Conservation (phyloP, 441 rosid genomes). For the Brassica hybrid region DNA sequence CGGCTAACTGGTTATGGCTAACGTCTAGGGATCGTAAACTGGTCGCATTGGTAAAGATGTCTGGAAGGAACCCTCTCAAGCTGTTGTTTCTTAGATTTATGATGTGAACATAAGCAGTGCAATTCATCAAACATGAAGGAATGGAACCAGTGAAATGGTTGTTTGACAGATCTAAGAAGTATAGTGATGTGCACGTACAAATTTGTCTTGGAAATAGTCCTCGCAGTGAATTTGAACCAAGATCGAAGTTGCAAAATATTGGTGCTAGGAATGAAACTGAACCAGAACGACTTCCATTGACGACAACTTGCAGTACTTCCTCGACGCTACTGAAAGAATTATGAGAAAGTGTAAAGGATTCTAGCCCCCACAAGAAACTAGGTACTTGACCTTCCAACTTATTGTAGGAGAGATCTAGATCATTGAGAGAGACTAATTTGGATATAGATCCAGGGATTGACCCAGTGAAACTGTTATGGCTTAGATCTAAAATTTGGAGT, state of each 20-base stretch:
- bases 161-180: neutral
- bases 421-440: neutral
- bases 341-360: neutral
- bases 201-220: neutral
- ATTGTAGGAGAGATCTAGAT: neutral
- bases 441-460: neutral
- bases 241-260: neutral
- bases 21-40: neutral
- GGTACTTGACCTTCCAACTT: constrained; percentile 15
- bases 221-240: constrained; percentile 10
- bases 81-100: too few species aligned
- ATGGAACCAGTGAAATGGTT: too few species aligned
- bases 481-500: neutral
- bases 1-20: constrained; percentile 6
- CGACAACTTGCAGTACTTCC: neutral
- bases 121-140: too few species aligned
- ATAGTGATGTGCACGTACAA: too few species aligned
- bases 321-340: neutral
- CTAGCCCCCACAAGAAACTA: neutral
- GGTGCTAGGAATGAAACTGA: too few species aligned
- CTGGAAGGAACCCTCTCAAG: neutral
- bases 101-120: too few species aligned
- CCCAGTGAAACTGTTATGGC: neutral
- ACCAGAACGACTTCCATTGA: neutral
- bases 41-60: neutral